Base-by-base conservation (phyloP, 495 filamentous ascomycete species). In the Neurospora sublineolata region DNA sequence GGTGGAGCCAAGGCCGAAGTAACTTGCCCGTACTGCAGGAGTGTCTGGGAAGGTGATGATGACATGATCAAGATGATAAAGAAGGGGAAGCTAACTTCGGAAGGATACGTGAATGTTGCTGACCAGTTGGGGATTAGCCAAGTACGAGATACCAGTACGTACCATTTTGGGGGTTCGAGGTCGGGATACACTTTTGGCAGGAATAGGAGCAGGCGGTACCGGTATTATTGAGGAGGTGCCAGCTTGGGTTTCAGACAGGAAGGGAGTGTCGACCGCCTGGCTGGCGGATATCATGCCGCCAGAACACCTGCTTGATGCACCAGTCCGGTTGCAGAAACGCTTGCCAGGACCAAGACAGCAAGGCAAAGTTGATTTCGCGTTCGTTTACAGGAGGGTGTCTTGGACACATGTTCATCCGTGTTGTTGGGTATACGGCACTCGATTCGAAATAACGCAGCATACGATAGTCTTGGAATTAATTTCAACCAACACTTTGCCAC, bases 81-180 rank as follows among this genome's bases (percentile, higher is more conserved):
- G 73, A 81, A 77, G 0, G 85, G 83, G 16, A 72, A 73, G 41
- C 16, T 77, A n/a, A 84, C 80, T 41, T 73, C 71, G 12, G 89
- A 90, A 20, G 90, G 90, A 8, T 92, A 92, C 75, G 77, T 90
- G 36, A 92, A 92, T 76, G 86, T 92, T 18, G 90, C 87, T 4
- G 76, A 78, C 3, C 84, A 90, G 73, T 79, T 92, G 40, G 90
- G 90, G 3, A 81, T 92, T 70, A 88, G 86, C 75, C 82, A 4
- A 27, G 46, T 27, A 11, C 46, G 46, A 58, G 46, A 58, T 58
- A 58, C 46, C 23, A 58, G 46, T 12, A 58, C 46, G 46, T 58
- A 58, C 23, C 7, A 58, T 14, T 27, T 6, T 30, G 46, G 44
- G 10, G 20, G 20, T 2, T 58, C 46, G 14, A 11, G 46, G 20